Evolutionary conservation across 768 basidiomycete genomes (phyloP), one percentile per base, ranked within the genome.

Genomic region (Panaeolus papilionaceus): DNA sequence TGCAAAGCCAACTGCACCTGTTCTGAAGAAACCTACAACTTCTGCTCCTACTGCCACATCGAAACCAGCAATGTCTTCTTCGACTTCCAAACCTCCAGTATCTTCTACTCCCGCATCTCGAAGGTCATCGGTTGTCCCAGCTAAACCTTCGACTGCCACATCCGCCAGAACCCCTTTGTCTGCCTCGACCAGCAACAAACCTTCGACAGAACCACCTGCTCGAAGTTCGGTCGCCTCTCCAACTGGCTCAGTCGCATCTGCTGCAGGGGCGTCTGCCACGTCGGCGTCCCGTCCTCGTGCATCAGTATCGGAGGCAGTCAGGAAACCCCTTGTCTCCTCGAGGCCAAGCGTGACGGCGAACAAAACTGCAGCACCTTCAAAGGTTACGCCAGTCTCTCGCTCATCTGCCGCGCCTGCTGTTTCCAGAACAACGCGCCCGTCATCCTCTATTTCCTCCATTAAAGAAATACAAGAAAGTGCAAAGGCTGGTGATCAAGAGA

Each of bases 371-470:
- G 68, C 74, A 44, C 44, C 79, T 47, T 64, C 81, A 1, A 81
- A 81, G 38, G 71, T 80, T 39, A 67, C 72, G 5, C 67, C 74
- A 61, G 39, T 73, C 33, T 71, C 77, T 40, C 75, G 79, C 26
- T 74, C 77, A 20, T 71, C 76, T 65, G 73, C 81, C 33, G 68
- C 82, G 16, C 71, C 79, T 51, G 70, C 78, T 63, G 72, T 80
- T 37, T 71, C 81, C 9, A 85, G 81, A 65, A 68, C 86, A 47
- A 76, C 85, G 65, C 83, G 86, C 18, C 77, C 85, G 37, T 72
- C 86, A 44, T 79, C 83, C 28, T 93, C 92, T 14, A 88, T 93
- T 61, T 85, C 90, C n/a, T 92, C 92, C 9, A 88, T 93, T 67
- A 85, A 83, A 67, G 93, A 93, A 71, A 80, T 90, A 18, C 87